Base-by-base conservation (phyloP, 345 rosid species). In the Aegle marmelos region DNA sequence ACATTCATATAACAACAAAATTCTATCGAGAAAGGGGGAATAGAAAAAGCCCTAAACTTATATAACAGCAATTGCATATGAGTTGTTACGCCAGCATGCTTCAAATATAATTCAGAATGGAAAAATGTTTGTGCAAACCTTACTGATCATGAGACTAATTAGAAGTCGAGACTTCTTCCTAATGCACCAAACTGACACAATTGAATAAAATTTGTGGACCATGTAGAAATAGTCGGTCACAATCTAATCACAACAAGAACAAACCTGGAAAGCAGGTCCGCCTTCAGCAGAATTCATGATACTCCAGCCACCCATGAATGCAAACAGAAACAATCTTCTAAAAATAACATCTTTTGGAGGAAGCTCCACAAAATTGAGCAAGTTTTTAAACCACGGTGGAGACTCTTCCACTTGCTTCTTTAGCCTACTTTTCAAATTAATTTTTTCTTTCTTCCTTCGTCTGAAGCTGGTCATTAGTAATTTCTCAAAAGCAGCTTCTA, bases 221-320 rank as follows among this genome's bases (percentile, higher is more conserved):
- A 39, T 56, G 31, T 50, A 36, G 11, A 45, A 31, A 34, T 21
- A 57, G 24, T n/a, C 22, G n/a, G 24, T n/a, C 27, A 73, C 37
- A 82, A 48, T 22, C 62, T 69, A 41, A 53, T 73, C 4, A 72
- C 50, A 61, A 79, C 61, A 59, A 68, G 68, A 84, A 79, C 89
- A 76, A 80, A 96, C 99, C 98, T 96, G 98, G 83, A 96, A 96
- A 16, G 98, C 99, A 80, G 99, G 99, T 78, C 99, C 99, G 74
- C 97, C 95, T 83, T 94, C 99, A 1, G 98, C 93, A 64, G 98
- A 91, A 85, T 92, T 96, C 91, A 91, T 89, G 82, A 96, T 94
- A 84, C 99, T 96, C 99, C 99, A 96, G 80, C 94, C 98, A 86
- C 92, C 99, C 98, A 96, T 90, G 90, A 94, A 94, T 9, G 98